Evolutionary conservation across 2,329 filamentous ascomycete species (phyloP).

Genomic region (Botrytis pseudocinerea): DNA sequence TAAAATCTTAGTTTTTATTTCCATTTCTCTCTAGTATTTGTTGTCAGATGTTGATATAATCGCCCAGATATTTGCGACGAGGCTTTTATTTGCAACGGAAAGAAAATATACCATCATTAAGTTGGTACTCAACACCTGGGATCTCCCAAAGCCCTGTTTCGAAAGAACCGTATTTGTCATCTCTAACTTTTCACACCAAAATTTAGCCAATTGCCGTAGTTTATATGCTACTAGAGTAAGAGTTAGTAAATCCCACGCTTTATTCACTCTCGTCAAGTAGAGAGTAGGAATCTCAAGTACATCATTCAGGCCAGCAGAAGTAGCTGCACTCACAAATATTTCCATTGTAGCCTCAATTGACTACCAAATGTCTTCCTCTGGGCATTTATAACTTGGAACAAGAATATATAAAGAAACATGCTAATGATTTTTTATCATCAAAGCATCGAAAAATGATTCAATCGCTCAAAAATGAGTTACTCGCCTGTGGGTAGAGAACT

Average conservation of each 20-base stretch:
- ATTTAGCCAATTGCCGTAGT: rapidly evolving
- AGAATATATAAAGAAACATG: not conserved
- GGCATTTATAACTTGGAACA: rapidly evolving
- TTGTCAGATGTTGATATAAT: not conserved
- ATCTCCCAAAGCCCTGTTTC: not conserved
- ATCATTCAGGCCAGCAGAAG: not conserved
- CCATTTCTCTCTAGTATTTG: not conserved
- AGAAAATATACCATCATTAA: not conserved
- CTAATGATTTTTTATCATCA: rapidly evolving
- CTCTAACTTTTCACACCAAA: not conserved
- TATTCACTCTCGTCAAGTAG: not conserved
- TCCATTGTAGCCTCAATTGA: not conserved
- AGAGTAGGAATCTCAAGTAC: not conserved
- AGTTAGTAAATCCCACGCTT: not conserved
- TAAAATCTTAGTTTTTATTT: rapidly evolving
- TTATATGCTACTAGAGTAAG: not conserved
- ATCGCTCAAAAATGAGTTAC: not conserved
- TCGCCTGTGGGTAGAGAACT: not conserved
- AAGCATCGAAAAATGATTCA: not conserved
- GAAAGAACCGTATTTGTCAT: too few species aligned
- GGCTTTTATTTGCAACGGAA: not conserved
- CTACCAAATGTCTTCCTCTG: not conserved
- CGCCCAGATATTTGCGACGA: not conserved
- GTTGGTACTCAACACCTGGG: not conserved
- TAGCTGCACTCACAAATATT: not conserved